Conservation (phyloP, 805 yeast genomes). For the Lipomyces kockii region DNA sequence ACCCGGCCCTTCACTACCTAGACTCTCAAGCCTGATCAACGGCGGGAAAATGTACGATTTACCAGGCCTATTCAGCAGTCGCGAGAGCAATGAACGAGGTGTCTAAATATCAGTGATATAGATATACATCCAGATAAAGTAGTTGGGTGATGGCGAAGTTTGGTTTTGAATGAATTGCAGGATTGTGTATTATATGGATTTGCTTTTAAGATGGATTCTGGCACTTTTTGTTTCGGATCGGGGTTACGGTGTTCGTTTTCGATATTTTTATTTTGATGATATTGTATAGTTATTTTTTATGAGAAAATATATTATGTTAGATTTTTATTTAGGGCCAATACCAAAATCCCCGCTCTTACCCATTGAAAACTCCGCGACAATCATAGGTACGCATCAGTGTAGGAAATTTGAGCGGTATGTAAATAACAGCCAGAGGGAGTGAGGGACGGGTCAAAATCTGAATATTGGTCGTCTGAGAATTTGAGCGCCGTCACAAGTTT, state of each 20-base stretch:
- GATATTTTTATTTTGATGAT: background rate
- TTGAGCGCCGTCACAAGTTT: too few species aligned
- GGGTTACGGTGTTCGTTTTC: background rate
- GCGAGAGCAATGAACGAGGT: conserved; percentile 35
- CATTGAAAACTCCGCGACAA: too few species aligned
- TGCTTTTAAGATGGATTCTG: background rate
- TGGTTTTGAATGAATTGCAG: background rate
- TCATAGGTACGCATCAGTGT: too few species aligned
- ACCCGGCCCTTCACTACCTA: conserved; percentile 11
- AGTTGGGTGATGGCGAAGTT: background rate
- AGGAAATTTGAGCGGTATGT: too few species aligned
- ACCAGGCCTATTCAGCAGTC: conserved; percentile 32
- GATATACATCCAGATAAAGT: background rate
- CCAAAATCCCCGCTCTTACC: too few species aligned
- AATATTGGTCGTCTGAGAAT: too few species aligned
- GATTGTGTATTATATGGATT: background rate
- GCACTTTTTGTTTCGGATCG: background rate
- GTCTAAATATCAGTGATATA: conserved; percentile 15
- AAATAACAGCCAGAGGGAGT: too few species aligned
- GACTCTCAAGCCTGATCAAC: conserved; percentile 19
- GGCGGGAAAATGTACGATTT: conserved; percentile 23
- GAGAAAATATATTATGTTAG: background rate
- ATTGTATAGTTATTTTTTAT: background rate
- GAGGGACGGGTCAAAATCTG: too few species aligned
- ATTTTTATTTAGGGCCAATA: background rate